Percentiles rank a stretch among this genome's conserved stretches.
phyloP scores from a whole-genome alignment of 2,329 filamentous ascomycete genomes.

The Taxawa tesnikishii region DNA sequence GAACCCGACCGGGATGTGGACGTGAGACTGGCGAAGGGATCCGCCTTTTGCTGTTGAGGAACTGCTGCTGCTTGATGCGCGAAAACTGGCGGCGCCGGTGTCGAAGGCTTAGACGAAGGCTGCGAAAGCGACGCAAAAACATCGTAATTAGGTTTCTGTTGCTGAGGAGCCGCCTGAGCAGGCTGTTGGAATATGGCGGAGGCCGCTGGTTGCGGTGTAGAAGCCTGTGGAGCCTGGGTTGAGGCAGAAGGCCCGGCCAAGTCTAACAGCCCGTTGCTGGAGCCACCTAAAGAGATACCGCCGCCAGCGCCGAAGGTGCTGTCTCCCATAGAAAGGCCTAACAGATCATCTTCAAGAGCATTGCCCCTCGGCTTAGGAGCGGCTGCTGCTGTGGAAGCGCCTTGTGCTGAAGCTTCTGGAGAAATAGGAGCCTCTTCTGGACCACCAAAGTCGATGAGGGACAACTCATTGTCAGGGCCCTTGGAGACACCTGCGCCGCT shows the following conservation, averaged over 20 bases:
- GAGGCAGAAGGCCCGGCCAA: constrained; percentile 4
- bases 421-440: constrained; percentile 41
- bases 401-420: constrained; percentile 18
- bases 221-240: constrained; percentile 1
- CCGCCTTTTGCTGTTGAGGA: constrained; percentile 24
- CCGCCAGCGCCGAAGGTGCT: constrained; percentile 61
- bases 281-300: constrained; percentile 64
- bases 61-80: constrained; percentile 13
- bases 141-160: constrained; percentile 40
- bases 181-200: constrained; percentile 19
- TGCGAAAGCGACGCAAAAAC: constrained; percentile 42
- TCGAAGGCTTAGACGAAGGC: constrained; percentile 35
- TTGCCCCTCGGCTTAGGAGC: constrained; percentile 40
- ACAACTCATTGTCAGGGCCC: constrained; percentile 66
- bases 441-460: constrained; percentile 81
- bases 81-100: constrained; percentile 31
- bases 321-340: constrained; percentile 74
- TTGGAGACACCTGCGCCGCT: constrained; percentile 51
- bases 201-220: neutral
- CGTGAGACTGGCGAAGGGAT: constrained; percentile 49
- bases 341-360: constrained; percentile 76
- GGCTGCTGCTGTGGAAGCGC: too few species aligned
- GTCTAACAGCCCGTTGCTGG: constrained; percentile 7
- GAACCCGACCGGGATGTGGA: constrained; percentile 17
- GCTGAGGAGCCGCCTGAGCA: constrained; percentile 24